Base-by-base conservation (phyloP, 495 filamentous ascomycete species). In the Aspergillus nanangensis region DNA sequence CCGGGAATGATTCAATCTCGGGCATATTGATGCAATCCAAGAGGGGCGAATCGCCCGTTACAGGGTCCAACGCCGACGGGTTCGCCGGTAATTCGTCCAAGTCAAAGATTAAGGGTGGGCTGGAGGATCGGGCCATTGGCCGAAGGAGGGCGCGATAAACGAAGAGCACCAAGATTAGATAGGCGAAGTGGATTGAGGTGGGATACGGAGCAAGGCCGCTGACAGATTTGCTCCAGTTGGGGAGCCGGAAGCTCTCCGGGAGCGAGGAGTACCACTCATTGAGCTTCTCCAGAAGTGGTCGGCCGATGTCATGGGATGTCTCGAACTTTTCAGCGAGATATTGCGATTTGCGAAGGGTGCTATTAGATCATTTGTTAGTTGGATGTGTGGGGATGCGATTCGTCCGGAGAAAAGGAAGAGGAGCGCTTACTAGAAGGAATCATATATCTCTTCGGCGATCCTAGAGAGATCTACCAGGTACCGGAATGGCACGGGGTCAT, bases 61-160 rank as follows among this genome's bases (percentile, higher is more conserved):
- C 17, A 2, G 31, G 31, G 2, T 42, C 44, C 11, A 57, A 24
- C 4, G 52, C 52, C 14, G 50, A 60, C 14, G 48, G 41, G 39
- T 45, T 56, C 22, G 53, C 39, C 18, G 55, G 44, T 53, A 54
- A 52, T 17, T 66, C 63, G 19, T 60, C 59, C 21, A 64, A 27
- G 29, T 67, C 63, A 23, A 66, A 60, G 11, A 68, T 66, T 21
- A 60, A 53, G 1, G 65, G 65, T 3, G 65, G 63, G 3, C 51
- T 52, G 3, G 63, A 61, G 0, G 62, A 66, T 11, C 57, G 56
- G 14, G 63, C 65, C 58, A 69, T 56, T 0, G 65, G 65, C 3
- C 65, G 60, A 7, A 69, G 52, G 40, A 69, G 55, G 0, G 63
- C 63, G 13, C 65, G 65, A 43, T 66, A 69, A 11, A 69, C 58